A percentile compares a stretch with the other conserved stretches of the same genome.
Conservation (phyloP, 2,329 filamentous ascomycete genomes). For the Nannizzia gypsea region DNA sequence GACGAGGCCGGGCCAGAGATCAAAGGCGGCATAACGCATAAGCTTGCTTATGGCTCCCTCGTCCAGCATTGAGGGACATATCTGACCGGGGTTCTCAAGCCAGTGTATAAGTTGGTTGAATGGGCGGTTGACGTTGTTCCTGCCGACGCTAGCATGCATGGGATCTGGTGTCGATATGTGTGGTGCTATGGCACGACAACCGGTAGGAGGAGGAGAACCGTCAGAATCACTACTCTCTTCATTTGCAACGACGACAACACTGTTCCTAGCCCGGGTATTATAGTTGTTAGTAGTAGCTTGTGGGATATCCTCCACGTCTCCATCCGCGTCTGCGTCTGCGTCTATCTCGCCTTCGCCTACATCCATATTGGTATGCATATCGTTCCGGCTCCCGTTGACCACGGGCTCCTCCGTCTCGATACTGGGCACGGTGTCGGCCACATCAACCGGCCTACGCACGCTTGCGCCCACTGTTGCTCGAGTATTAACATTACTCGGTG, state of each 20-base stretch:
- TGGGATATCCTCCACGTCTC: neutral
- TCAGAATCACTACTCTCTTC: constrained; percentile 1
- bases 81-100: constrained; percentile 11
- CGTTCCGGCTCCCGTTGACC: neutral
- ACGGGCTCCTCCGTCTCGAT: neutral
- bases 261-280: neutral
- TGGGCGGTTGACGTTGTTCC: constrained; percentile 6
- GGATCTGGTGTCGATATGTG: neutral
- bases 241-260: too few species aligned
- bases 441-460: neutral
- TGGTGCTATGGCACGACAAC: neutral
- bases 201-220: neutral
- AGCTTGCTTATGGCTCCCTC: constrained; percentile 14
- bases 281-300: neutral
- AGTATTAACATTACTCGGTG: neutral
- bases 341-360: neutral
- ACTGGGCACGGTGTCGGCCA: neutral
- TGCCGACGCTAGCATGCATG: neutral
- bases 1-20: constrained; percentile 16
- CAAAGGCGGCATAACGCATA: constrained; percentile 15
- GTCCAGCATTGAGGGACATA: constrained; percentile 13
- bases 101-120: constrained; percentile 13
- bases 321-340: neutral
- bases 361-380: neutral
- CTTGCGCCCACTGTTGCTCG: neutral